Conservation (phyloP, 768 basidiomycete genomes). For the Boletus tomentosulus region DNA sequence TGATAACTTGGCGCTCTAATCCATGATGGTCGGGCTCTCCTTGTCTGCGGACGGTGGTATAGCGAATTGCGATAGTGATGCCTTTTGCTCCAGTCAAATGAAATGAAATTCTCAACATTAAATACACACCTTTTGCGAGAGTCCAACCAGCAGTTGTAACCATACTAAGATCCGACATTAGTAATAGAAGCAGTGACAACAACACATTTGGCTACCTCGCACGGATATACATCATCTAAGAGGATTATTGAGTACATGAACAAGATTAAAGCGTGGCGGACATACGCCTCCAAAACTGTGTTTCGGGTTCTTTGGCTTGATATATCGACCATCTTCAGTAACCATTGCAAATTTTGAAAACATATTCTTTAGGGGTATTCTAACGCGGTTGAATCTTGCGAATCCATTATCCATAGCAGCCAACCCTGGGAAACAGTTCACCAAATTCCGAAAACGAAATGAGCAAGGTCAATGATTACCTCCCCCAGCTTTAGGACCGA, state of each 20-base stretch:
- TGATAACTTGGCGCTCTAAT: slow-evolving; percentile 63
- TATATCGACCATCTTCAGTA: slow-evolving; percentile 59
- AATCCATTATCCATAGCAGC: slow-evolving; percentile 63
- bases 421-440: slow-evolving; percentile 37
- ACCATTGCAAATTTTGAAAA: slow-evolving; percentile 71
- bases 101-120: background rate
- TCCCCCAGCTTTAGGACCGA: slow-evolving; percentile 39
- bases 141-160: slow-evolving; percentile 56
- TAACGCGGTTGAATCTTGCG: slow-evolving; percentile 59
- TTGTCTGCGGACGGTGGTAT: slow-evolving; percentile 69
- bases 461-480: slow-evolving; percentile 22
- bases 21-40: slow-evolving; percentile 48
- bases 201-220: slow-evolving; percentile 40
- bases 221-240: slow-evolving; percentile 70
- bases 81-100: slow-evolving; percentile 39
- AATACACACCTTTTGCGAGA: slow-evolving; percentile 54
- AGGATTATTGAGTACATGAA: background rate
- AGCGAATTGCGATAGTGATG: slow-evolving; percentile 57
- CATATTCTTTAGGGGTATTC: slow-evolving; percentile 69
- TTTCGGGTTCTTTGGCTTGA: slow-evolving; percentile 67
- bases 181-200: background rate
- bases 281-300: slow-evolving; percentile 71
- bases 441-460: background rate
- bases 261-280: slow-evolving; percentile 5
- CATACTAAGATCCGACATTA: slow-evolving; percentile 43